Percentiles rank a stretch among this genome's conserved stretches.
These are phyloP conservation scores for Colletotrichum tanaceti DNA, from an alignment of 2,329 filamentous ascomycete genomes.

Conservation along the genomic window DNA sequence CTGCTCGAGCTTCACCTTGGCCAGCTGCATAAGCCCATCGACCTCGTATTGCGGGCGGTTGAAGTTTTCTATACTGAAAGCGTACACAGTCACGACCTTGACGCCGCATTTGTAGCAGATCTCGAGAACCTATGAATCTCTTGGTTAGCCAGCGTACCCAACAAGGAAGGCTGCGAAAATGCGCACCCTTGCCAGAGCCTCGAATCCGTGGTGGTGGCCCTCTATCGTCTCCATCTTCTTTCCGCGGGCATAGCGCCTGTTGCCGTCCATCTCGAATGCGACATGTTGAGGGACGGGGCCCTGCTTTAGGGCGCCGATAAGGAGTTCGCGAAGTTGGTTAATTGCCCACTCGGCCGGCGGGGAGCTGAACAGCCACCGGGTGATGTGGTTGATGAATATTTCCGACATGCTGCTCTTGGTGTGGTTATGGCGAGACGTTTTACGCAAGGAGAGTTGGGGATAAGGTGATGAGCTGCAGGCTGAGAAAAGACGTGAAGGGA, in stretches of 20 bases:
- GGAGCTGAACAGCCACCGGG: constrained; percentile 82
- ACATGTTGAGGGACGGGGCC: constrained; percentile 94
- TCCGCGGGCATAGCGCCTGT: constrained; percentile 88
- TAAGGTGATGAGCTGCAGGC: constrained; percentile 1
- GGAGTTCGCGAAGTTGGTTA: constrained; percentile 79
- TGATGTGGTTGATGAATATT: constrained; percentile 61
- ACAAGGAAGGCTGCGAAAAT: background rate
- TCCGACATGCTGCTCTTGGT: constrained; percentile 60
- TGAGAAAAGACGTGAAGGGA: background rate
- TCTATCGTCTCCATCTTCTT: constrained; percentile 97
- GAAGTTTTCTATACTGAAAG: constrained; percentile 99
- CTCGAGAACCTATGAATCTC: constrained; percentile 79
- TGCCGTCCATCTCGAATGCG: constrained; percentile 99
- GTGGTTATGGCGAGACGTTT: constrained; percentile 9
- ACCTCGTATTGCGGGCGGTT: constrained; percentile 97
- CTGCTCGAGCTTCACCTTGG: constrained; percentile 93
- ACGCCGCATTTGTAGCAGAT: constrained; percentile 98
- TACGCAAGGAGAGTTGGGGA: constrained; percentile 12
- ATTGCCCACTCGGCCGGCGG: constrained; percentile 94
- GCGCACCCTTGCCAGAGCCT: constrained; percentile 86
- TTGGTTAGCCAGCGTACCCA: constrained; percentile 41
- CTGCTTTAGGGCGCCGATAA: constrained; percentile 89
- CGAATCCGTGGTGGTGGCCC: constrained; percentile 94
- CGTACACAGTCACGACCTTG: constrained; percentile 96
- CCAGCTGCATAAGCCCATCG: constrained; percentile 96